A percentile compares a stretch with the other conserved stretches of the same genome.
These are phyloP conservation scores for Drechslerella stenobrocha DNA, from an alignment of 2,329 filamentous ascomycete species.

Conservation along the genomic window DNA sequence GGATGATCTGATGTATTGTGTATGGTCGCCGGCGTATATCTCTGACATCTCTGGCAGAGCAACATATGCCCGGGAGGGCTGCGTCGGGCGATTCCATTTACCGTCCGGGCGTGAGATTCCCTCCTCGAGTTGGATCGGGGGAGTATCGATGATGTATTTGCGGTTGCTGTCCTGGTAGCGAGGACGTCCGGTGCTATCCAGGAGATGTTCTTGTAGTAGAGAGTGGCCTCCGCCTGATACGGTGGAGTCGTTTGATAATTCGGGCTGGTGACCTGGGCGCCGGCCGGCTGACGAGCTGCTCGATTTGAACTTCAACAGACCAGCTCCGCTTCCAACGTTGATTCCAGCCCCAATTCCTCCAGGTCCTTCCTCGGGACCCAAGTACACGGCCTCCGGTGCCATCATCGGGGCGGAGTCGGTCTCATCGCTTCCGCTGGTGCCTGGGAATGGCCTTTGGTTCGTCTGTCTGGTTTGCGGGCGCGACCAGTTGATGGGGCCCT, in stretches of 20 bases:
- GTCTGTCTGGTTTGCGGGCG: conserved; percentile 34
- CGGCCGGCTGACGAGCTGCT: conserved; percentile 16
- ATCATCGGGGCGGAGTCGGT: conserved; percentile 3
- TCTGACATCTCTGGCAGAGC: conserved; percentile 43
- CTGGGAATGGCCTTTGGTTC: conserved; percentile 20
- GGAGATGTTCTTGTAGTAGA: conserved; percentile 32
- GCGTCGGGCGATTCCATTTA: conserved; percentile 31
- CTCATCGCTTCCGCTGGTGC: conserved; percentile 17
- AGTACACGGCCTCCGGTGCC: conserved; percentile 18
- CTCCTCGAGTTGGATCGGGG: conserved; percentile 43
- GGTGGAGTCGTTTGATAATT: conserved; percentile 40
- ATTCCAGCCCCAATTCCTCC: conserved; percentile 6
- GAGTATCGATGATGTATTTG: conserved; percentile 41
- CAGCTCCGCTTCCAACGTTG: conserved; percentile 24
- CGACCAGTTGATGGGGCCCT: conserved; percentile 40
- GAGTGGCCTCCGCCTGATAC: conserved; percentile 25
- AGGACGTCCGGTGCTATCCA: conserved; percentile 22
- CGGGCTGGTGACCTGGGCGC: conserved; percentile 34
- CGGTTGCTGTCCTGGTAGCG: conserved; percentile 27
- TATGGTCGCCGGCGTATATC: conserved; percentile 43
- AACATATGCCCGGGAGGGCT: conserved; percentile 31
- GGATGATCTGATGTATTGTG: conserved; percentile 35
- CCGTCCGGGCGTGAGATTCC: conserved; percentile 11
- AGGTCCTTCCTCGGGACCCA: conserved; percentile 11
- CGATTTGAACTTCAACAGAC: conserved; percentile 30